These are phyloP conservation scores for Vigna radiata DNA, from an alignment of 306 rosid species.

Conservation along the genomic window DNA sequence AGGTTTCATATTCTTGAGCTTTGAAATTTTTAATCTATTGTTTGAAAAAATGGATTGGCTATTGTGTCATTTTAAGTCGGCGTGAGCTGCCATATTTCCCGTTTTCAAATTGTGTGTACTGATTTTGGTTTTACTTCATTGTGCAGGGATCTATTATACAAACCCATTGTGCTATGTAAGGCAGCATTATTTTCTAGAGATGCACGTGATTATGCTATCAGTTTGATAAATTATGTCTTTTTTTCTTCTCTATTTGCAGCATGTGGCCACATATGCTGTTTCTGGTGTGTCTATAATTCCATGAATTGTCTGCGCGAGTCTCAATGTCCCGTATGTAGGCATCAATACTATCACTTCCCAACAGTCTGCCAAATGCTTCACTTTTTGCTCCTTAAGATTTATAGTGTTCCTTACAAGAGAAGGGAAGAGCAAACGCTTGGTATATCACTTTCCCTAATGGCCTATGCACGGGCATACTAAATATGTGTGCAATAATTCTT, in stretches of 20 bases:
- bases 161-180: constrained; percentile 92
- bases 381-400: constrained; percentile 72
- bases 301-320: constrained; percentile 62
- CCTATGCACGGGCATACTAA: constrained; percentile 5
- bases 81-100: neutral
- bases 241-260: constrained; percentile 58
- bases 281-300: constrained; percentile 84
- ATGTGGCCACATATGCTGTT: constrained; percentile 89
- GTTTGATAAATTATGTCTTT: constrained; percentile 9
- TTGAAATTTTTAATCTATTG: neutral
- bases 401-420: constrained; percentile 66
- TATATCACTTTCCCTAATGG: constrained; percentile 40
- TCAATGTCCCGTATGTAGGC: constrained; percentile 80
- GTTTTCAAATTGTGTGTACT: constrained; percentile 31
- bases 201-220: constrained; percentile 2
- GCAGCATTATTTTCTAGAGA: constrained; percentile 29
- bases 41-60: constrained; percentile 6
- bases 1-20: constrained; percentile 17
- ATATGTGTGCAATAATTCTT: neutral
- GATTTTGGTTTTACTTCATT: constrained; percentile 33
- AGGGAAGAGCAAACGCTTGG: constrained; percentile 73
- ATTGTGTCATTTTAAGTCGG: constrained; percentile 22
- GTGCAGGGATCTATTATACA: constrained; percentile 85
- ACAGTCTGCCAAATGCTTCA: constrained; percentile 79
- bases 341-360: constrained; percentile 79